Conservation (phyloP, 129 eudicot genomes). For the Lactuca saligna region DNA sequence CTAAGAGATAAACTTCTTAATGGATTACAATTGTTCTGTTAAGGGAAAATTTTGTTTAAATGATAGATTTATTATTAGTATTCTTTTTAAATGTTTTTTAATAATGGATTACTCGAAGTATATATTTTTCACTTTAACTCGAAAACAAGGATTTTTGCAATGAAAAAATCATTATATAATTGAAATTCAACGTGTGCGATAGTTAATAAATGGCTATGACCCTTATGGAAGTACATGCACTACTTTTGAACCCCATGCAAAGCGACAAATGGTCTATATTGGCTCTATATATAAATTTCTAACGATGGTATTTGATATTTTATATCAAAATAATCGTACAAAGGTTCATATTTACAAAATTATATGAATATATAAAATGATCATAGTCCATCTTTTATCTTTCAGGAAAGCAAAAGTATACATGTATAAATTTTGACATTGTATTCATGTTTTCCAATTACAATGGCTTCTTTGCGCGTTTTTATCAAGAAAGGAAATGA, state of each 20-base stretch:
- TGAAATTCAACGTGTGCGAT: neutral
- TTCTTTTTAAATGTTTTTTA: too few relatives aligned
- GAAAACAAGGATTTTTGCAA: neutral
- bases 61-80: too few relatives aligned
- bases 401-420: neutral
- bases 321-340: neutral
- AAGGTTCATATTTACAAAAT: neutral
- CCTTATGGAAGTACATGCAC: slow-evolving; percentile 14
- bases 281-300: neutral
- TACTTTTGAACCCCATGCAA: slow-evolving; percentile 20
- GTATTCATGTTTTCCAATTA: neutral
- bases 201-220: neutral
- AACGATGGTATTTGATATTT: neutral
- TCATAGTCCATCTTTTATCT: neutral
- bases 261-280: neutral
- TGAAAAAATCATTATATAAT: neutral
- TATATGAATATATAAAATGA: neutral
- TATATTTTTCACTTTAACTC: too few relatives aligned
- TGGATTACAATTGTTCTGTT: too few relatives aligned
- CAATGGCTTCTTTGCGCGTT: too few relatives aligned
- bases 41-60: too few relatives aligned
- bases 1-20: neutral
- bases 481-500: too few relatives aligned
- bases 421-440: neutral
- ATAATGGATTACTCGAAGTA: too few relatives aligned